These are phyloP conservation scores for Hymenoscyphus fraxineus DNA, from an alignment of 2,329 filamentous ascomycete genomes.

Conservation along the genomic window DNA sequence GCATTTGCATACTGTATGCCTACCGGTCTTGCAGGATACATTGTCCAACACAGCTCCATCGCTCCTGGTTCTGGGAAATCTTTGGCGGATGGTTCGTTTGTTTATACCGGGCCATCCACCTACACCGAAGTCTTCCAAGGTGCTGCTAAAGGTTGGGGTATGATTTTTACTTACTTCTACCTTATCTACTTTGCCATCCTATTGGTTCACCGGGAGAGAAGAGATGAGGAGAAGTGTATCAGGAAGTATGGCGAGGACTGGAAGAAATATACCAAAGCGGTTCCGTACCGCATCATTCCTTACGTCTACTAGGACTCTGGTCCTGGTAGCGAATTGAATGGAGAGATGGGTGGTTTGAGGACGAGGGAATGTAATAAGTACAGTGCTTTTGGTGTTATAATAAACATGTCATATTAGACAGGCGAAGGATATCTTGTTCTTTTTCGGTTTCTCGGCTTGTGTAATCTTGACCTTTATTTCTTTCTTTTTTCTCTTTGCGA, in stretches of 20 bases:
- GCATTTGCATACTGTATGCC: constrained; percentile 87
- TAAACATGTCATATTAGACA: not conserved
- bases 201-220: constrained; percentile 77
- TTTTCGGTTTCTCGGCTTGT: too few relatives aligned
- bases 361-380: not conserved
- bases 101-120: constrained; percentile 48
- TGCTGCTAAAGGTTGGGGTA: constrained; percentile 75
- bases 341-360: not conserved
- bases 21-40: constrained; percentile 78
- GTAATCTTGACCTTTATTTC: too few relatives aligned
- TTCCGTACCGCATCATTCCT: constrained; percentile 70
- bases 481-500: too few relatives aligned
- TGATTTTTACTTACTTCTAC: constrained; percentile 91
- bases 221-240: constrained; percentile 88
- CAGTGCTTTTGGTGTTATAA: not conserved
- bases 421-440: too few relatives aligned
- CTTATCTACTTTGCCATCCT: constrained; percentile 86
- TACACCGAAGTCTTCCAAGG: constrained; percentile 66
- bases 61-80: constrained; percentile 48
- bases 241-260: constrained; percentile 92
- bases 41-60: constrained; percentile 53
- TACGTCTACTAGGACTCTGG: constrained; percentile 63
- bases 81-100: constrained; percentile 49
- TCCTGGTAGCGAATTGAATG: not conserved
- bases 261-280: constrained; percentile 80